phyloP scores from a whole-genome alignment of 768 basidiomycete species.

The Cystobasidium onofrii region DNA sequence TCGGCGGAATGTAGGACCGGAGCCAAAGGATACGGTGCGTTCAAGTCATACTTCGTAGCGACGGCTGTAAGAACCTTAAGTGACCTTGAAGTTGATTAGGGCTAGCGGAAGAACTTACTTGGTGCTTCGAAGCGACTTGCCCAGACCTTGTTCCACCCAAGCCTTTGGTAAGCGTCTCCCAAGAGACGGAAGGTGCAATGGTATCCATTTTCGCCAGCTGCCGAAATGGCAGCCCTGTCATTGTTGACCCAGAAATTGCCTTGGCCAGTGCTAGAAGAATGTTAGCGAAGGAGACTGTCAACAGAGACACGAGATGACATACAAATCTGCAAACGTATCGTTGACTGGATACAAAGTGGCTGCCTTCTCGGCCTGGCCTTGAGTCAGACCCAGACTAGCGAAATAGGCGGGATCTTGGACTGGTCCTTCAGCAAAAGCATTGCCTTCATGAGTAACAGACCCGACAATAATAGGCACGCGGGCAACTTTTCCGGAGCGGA shows the following conservation, averaged over 20 bases:
- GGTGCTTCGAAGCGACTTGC: slow-evolving; percentile 16
- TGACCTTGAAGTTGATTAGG: too few relatives aligned
- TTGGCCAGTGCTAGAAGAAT: slow-evolving; percentile 2
- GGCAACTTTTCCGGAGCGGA: slow-evolving; percentile 7
- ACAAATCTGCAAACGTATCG: slow-evolving; percentile 21
- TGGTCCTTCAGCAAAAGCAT: background rate
- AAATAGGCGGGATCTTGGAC: slow-evolving; percentile 14
- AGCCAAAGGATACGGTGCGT: slow-evolving; percentile 6
- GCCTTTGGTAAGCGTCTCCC: background rate
- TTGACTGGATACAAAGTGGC: slow-evolving; percentile 5
- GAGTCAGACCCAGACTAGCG: background rate
- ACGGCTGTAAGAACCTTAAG: background rate
- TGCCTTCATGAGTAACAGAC: slow-evolving; percentile 9
- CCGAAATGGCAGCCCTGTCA: slow-evolving; percentile 2
- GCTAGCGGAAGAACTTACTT: background rate
- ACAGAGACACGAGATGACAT: background rate
- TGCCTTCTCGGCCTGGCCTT: background rate
- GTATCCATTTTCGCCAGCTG: slow-evolving; percentile 9
- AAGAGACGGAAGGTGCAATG: slow-evolving; percentile 9
- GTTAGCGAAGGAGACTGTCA: background rate
- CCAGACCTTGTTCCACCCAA: slow-evolving; percentile 8
- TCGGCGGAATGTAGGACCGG: slow-evolving; percentile 12
- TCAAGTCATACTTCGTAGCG: background rate
- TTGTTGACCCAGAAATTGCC: slow-evolving; percentile 21
- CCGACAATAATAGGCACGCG: background rate